Evolutionary conservation across 202 grass and related monocot genomes (phyloP).

Genomic region (Panicum virgatum): DNA sequence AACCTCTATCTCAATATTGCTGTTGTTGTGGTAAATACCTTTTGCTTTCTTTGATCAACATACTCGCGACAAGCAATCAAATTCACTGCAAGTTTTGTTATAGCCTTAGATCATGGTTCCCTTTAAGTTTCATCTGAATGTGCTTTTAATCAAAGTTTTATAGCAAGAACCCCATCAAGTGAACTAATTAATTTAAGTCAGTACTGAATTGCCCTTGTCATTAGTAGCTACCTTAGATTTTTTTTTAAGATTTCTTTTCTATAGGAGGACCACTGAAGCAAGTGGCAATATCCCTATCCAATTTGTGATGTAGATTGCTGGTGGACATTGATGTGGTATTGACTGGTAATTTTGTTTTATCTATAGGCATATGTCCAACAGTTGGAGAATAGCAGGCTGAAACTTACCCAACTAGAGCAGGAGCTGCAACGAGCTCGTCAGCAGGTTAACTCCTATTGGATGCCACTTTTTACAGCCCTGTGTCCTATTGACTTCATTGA

Average conservation of each 20-base stretch:
- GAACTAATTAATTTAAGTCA: not conserved
- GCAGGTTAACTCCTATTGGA: conserved; percentile 56
- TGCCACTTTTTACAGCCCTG: conserved; percentile 33
- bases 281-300: not conserved
- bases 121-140: not conserved
- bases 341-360: conserved; percentile 40
- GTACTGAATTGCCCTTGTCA: not conserved
- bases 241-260: not conserved
- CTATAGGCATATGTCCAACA: conserved; percentile 97
- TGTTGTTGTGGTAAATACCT: too few relatives aligned
- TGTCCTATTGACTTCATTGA: conserved; percentile 26
- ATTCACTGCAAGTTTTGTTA: not conserved
- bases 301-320: not conserved
- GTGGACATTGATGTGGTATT: conserved; percentile 10
- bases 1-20: not conserved
- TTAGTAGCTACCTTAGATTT: not conserved
- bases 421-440: conserved; percentile 94
- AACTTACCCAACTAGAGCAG: conserved; percentile 97
- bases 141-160: not conserved
- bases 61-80: too few relatives aligned
- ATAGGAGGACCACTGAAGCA: too few relatives aligned
- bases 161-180: not conserved
- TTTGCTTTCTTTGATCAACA: not conserved
- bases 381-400: conserved; percentile 95
- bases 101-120: not conserved